Evolutionary conservation across 2,329 filamentous ascomycete genomes (phyloP).

Genomic region (Balansia obtecta): DNA sequence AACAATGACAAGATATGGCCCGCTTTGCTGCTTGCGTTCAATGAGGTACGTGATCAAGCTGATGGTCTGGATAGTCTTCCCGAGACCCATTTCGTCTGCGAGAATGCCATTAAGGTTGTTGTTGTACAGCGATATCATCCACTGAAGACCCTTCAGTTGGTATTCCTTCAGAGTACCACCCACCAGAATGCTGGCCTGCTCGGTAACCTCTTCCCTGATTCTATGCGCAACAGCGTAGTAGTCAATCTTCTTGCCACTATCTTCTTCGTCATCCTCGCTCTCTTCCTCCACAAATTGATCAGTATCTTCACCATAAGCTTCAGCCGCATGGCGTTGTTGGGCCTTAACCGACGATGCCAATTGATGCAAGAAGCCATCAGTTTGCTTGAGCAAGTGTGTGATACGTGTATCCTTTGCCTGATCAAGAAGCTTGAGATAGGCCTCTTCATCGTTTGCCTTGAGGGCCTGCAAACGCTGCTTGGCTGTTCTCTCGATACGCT

Average conservation of each 20-base stretch:
- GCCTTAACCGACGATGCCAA: slow-evolving; percentile 88
- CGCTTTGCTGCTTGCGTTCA: slow-evolving; percentile 82
- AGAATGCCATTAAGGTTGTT: slow-evolving; percentile 99
- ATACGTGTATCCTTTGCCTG: slow-evolving; percentile 99
- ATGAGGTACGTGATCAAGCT: slow-evolving; percentile 95
- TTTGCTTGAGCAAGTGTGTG: slow-evolving; percentile 90
- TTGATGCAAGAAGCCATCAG: slow-evolving; percentile 92
- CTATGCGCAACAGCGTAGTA: slow-evolving; percentile 98
- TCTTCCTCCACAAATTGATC: slow-evolving; percentile 45
- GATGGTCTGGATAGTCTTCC: slow-evolving; percentile 98
- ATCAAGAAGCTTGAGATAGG: slow-evolving; percentile 92
- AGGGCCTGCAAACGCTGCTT: slow-evolving; percentile 99
- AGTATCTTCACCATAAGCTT: slow-evolving; percentile 60
- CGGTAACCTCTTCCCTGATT: slow-evolving; percentile 80
- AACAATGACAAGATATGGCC: slow-evolving; percentile 92
- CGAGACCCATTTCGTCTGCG: slow-evolving; percentile 98
- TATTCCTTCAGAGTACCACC: slow-evolving; percentile 94
- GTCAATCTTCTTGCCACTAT: slow-evolving; percentile 72
- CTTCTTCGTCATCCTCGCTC: slow-evolving; percentile 58
- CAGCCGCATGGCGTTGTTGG: slow-evolving; percentile 74
- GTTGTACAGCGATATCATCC: slow-evolving; percentile 99
- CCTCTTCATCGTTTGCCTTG: slow-evolving; percentile 98
- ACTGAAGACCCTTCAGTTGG: slow-evolving; percentile 94
- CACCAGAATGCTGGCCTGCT: slow-evolving; percentile 75
- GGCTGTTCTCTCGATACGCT: slow-evolving; percentile 90